phyloP scores from a whole-genome alignment of 2,329 filamentous ascomycete species.

The Scytalidium lignicola region DNA sequence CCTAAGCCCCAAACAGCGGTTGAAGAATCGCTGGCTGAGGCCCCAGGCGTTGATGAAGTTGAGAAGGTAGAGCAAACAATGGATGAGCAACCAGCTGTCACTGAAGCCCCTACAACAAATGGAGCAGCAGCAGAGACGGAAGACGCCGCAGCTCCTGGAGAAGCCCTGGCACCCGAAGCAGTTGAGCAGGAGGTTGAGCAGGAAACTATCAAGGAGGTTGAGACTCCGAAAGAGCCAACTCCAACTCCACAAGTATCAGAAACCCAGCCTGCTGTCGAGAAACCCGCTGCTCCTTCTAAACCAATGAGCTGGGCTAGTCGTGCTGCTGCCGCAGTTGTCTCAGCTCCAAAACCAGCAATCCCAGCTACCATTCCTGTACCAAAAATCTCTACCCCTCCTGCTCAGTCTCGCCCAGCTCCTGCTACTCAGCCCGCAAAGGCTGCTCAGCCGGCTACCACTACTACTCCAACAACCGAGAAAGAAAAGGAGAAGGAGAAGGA shows the following conservation, averaged over 20 bases:
- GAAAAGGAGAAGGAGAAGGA: slow-evolving; percentile 27
- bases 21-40: slow-evolving; percentile 28
- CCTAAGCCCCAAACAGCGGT: slow-evolving; percentile 25
- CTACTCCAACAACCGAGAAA: slow-evolving; percentile 35
- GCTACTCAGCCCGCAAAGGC: slow-evolving; percentile 28
- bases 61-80: slow-evolving; percentile 74
- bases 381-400: slow-evolving; percentile 52
- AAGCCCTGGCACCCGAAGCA: slow-evolving; percentile 38
- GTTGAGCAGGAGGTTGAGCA: slow-evolving; percentile 50
- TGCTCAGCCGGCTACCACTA: slow-evolving; percentile 34
- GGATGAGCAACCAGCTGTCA: slow-evolving; percentile 31
- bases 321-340: slow-evolving; percentile 50
- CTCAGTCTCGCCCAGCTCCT: slow-evolving; percentile 49
- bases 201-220: slow-evolving; percentile 46
- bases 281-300: slow-evolving; percentile 53
- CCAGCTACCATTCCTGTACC: slow-evolving; percentile 36
- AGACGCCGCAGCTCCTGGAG: slow-evolving; percentile 24
- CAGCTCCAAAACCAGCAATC: slow-evolving; percentile 51
- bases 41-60: slow-evolving; percentile 48
- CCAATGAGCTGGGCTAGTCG: slow-evolving; percentile 74
- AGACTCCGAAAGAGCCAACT: slow-evolving; percentile 62
- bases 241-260: slow-evolving; percentile 47
- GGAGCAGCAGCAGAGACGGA: slow-evolving; percentile 39
- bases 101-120: slow-evolving; percentile 37
- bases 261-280: slow-evolving; percentile 39